Base-by-base conservation (phyloP, 441 rosid genomes). In the Gossypium trilobum region DNA sequence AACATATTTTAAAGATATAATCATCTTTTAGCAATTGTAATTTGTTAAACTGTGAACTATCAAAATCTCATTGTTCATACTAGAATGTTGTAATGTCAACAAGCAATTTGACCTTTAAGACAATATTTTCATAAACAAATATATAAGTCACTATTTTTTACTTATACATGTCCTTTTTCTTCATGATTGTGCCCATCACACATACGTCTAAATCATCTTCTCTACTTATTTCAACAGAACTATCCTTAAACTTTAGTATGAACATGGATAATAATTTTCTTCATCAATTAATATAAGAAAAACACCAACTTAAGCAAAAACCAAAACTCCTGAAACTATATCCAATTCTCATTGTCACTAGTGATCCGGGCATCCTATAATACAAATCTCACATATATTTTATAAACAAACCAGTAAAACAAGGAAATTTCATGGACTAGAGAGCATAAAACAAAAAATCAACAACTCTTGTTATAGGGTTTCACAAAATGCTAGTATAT, bases 301-400 rank as follows among this genome's bases (percentile, higher is more conserved):
- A 56, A 29, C 4, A 27, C 64, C 64, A 59, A 27, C 39, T 59
- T 59, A 31, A 42, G 55, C 55, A 65, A 44, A 65, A 65, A 65
- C 29, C 42, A 7, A 20, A 65, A 44, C 29, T 22, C 51, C 64
- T 1, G 13, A 70, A 36, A 19, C 29, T 11, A 19, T 33, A 10
- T 22, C 0, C 52, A 48, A 19, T 2, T 14, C 14, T 66, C 2
- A 1, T 31, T 0, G 48, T 2, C 42, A 48, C 5, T n/a, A 5
- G 2, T 48, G 42, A 48, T 48, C 2, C 3, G 0, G 0, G 57
- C 56, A 66, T 10, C 71, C 11, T 6, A 56, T n/a, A 48, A 2
- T 14, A 9, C 7, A 16, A 13, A 23, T 67, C 57, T 67, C 14
- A n/a, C 2, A 4, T 44, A 65, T 65, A 44, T 65, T 65, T 20